Evolutionary conservation across 352 stramenopile genomes (phyloP).

Genomic region (Pythium vanterpoolii): DNA sequence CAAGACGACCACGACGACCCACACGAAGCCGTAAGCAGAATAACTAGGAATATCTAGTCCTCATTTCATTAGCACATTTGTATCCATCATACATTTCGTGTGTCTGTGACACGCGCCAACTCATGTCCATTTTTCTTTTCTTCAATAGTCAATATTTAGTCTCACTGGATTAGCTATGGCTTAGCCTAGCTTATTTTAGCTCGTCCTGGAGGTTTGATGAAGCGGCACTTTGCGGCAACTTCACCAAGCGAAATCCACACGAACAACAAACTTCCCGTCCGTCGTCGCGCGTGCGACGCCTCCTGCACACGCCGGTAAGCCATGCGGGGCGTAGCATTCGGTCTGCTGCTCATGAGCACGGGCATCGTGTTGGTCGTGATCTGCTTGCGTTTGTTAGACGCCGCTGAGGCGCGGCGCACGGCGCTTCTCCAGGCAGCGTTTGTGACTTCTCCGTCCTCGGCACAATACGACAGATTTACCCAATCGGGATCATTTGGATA

Average conservation of each 20-base stretch:
- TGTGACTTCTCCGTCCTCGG: neutral
- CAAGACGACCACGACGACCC: no score
- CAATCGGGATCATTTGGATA: slow-evolving; percentile 33
- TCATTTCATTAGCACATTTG: no score
- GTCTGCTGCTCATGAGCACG: slow-evolving; percentile 19
- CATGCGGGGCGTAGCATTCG: slow-evolving; percentile 30
- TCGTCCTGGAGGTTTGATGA: neutral
- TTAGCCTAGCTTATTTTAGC: neutral
- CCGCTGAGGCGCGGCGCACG: slow-evolving; percentile 2
- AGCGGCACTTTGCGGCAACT: neutral
- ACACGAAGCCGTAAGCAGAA: no score
- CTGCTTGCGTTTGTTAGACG: slow-evolving; percentile 27
- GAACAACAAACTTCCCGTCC: no score
- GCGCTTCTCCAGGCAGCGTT: slow-evolving; percentile 6
- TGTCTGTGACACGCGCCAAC: no score
- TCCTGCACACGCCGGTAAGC: neutral
- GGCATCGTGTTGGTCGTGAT: slow-evolving; percentile 27
- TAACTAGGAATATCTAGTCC: no score
- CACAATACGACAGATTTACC: slow-evolving; percentile 14
- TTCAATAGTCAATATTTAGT: no score
- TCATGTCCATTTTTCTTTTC: no score
- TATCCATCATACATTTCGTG: no score
- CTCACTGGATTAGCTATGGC: no score
- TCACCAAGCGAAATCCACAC: neutral
- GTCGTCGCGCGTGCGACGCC: no score